Base-by-base conservation (phyloP, 2,329 filamentous ascomycete species). In the Didymella sp. region DNA sequence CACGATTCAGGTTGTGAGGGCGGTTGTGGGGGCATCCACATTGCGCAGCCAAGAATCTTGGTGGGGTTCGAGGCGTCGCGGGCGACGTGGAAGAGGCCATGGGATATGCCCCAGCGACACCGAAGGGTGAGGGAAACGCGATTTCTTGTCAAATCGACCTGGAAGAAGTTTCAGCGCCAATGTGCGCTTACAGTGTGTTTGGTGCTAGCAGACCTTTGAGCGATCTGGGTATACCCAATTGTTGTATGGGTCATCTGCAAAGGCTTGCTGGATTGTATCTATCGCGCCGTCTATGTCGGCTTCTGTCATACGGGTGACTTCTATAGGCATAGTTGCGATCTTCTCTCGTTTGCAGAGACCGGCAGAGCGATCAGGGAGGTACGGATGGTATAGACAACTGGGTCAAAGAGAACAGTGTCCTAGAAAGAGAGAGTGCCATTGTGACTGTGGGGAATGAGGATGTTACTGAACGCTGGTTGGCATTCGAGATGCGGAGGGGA, bases 71-170 rank as follows among this genome's bases (percentile, higher is more conserved):
- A 77, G 4, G 80, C 77, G 65, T 89, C 85, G 73, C 87, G 89
- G 9, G 87, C 87, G 56, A 91, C 86, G 63, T 89, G 84, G 76
- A 91, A 89, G 33, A 89, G 82, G 49, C 84, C 87, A 69, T 89
- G 86, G 49, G 83, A 81, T 72, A 91, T 89, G 24, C 89, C 88
- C 85, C 88, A 91, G 61, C 80, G 79, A 76, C 88, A 90, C 49
- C 89, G 84, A 1, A 89, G 84, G 2, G 80, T 82, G 15, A 90
- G 79, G 13, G 87, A 89, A 28, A 82, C 82, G 56, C 82, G 82
- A 67, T 90, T 90, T 27, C 88, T 83, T 43, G 79, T 69, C 15
- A 80, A 72, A 51, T 84, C 84, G 75, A 89, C 87, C 84, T 88
- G 69, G 61, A 17, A 9, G 17, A 43, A 25, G 15, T 38, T 21